Conservation (phyloP, 2,329 filamentous ascomycete species). For the Hortaea werneckii region DNA sequence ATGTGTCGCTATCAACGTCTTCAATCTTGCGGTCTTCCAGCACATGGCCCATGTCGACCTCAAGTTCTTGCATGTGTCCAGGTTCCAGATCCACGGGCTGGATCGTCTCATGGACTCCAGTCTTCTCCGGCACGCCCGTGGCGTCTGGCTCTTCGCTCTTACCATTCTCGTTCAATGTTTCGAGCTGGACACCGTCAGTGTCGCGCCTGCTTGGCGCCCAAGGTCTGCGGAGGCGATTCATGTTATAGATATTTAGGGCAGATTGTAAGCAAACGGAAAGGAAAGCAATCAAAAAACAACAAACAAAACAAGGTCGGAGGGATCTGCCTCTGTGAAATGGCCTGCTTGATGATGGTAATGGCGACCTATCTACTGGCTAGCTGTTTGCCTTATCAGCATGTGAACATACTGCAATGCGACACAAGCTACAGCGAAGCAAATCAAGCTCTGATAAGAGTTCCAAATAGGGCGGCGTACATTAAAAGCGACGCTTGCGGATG, state of each 20-base stretch:
- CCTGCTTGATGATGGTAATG: no score
- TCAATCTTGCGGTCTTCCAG: constrained; percentile 37
- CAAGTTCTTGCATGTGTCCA: constrained; percentile 22
- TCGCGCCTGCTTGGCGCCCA: constrained; percentile 15
- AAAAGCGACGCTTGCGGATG: no score
- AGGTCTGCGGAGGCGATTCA: constrained; percentile 18
- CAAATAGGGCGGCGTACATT: no score
- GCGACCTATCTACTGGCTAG: no score
- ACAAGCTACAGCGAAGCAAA: no score
- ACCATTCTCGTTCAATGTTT: constrained; percentile 12
- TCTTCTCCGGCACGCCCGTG: constrained; percentile 8
- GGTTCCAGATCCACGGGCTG: constrained; percentile 12
- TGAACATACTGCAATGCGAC: no score
- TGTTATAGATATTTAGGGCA: constrained; percentile 1
- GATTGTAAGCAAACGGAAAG: no score
- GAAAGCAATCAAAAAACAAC: no score
- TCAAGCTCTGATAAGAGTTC: no score
- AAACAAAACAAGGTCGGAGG: no score
- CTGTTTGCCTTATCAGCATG: no score
- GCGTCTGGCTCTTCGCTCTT: constrained; percentile 9
- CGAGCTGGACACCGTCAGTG: constrained; percentile 18
- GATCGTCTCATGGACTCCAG: constrained; percentile 5
- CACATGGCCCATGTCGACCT: constrained; percentile 27
- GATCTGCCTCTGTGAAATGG: no score
- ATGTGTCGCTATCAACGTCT: constrained; percentile 28